Evolutionary conservation across 1,284 basidiomycete genomes (phyloP).

Genomic region (Cutaneotrichosporon daszewskae): DNA sequence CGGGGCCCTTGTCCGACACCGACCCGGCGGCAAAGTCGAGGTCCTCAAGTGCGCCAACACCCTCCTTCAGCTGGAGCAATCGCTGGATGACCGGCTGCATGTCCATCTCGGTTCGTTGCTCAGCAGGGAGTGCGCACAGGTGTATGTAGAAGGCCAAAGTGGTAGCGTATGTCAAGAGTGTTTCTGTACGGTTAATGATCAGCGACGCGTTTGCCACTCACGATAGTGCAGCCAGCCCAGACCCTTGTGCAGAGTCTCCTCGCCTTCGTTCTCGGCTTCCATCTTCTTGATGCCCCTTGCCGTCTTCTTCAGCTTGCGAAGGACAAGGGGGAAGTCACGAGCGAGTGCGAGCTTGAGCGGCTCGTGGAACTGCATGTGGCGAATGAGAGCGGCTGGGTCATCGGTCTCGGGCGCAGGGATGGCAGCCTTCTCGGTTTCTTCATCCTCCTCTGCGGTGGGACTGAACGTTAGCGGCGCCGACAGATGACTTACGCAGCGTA

Average conservation of each 20-base stretch:
- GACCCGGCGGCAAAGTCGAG: slow-evolving; percentile 59
- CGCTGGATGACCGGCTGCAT: slow-evolving; percentile 74
- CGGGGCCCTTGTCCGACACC: slow-evolving; percentile 51
- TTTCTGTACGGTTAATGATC: too few relatives aligned
- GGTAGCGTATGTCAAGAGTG: slow-evolving; percentile 81
- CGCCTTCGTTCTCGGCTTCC: slow-evolving; percentile 30
- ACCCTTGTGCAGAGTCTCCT: slow-evolving; percentile 41
- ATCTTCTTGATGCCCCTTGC: slow-evolving; percentile 41
- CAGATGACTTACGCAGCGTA: slow-evolving; percentile 35
- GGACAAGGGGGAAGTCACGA: slow-evolving; percentile 51
- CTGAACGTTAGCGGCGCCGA: neutral
- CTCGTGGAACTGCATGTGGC: slow-evolving; percentile 69
- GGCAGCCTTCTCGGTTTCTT: slow-evolving; percentile 2
- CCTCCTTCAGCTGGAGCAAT: slow-evolving; percentile 77
- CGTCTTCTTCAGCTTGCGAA: slow-evolving; percentile 45
- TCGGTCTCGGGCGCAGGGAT: slow-evolving; percentile 28
- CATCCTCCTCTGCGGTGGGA: slow-evolving; percentile 1
- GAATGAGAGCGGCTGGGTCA: slow-evolving; percentile 56
- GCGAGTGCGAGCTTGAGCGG: slow-evolving; percentile 62
- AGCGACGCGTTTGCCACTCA: too few relatives aligned
- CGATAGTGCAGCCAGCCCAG: slow-evolving; percentile 49
- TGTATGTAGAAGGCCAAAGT: slow-evolving; percentile 90
- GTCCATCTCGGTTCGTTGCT: slow-evolving; percentile 58
- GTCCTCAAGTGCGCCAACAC: slow-evolving; percentile 72
- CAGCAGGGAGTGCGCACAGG: slow-evolving; percentile 65